A percentile compares a stretch with the other conserved stretches of the same genome.
Evolutionary conservation across 148 eudicot genomes (phyloP).

Genomic region (Fagopyrum homotropicum): DNA sequence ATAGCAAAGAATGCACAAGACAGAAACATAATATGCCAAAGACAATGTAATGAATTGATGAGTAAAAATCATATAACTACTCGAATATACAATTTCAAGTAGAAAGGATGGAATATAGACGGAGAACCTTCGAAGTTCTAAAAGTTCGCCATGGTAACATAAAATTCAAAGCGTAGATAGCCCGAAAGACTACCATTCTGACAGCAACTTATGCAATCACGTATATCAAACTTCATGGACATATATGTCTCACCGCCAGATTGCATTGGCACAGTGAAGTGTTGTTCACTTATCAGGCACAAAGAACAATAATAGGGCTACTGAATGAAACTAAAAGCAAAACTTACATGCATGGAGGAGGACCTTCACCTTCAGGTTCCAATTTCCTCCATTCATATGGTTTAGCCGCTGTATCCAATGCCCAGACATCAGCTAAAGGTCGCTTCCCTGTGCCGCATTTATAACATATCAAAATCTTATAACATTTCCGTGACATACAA

Average conservation of each 20-base stretch:
- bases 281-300: neutral
- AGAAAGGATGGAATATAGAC: neutral
- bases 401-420: slow-evolving; percentile 96
- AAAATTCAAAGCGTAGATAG: neutral
- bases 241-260: neutral
- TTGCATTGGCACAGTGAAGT: neutral
- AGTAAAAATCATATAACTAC: neutral
- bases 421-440: slow-evolving; percentile 99
- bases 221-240: neutral
- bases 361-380: slow-evolving; percentile 99
- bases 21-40: neutral
- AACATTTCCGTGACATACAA: slow-evolving; percentile 56
- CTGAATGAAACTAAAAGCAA: neutral
- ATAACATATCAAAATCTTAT: slow-evolving; percentile 51
- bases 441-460: slow-evolving; percentile 58
- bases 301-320: neutral
- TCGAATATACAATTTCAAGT: neutral
- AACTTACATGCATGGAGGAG: slow-evolving; percentile 96
- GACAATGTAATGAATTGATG: neutral
- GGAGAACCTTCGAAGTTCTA: neutral
- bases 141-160: neutral
- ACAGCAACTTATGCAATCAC: neutral
- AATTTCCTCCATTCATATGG: slow-evolving; percentile 98
- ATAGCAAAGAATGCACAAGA: neutral
- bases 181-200: neutral